Conservation (phyloP, 2,329 filamentous ascomycete genomes). For the Neonectria sp. region DNA sequence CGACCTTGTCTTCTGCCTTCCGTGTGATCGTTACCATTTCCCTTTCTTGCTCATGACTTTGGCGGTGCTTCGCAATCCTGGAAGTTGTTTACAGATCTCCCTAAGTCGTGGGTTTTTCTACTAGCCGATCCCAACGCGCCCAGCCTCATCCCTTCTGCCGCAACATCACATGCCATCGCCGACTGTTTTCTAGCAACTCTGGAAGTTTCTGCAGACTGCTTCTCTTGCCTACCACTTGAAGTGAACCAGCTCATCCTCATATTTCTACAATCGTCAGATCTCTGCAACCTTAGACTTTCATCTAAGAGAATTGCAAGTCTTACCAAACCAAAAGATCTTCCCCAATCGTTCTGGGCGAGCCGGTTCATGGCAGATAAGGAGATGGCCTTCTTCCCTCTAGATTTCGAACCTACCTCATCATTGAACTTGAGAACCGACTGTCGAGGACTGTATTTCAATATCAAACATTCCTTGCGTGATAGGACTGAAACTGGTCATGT, state of each 20-base stretch:
- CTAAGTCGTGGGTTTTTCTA: neutral
- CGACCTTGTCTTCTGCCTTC: constrained; percentile 11
- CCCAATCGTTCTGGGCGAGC: constrained; percentile 31
- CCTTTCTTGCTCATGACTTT: constrained; percentile 17
- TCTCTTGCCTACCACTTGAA: constrained; percentile 12
- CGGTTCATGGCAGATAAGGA: constrained; percentile 21
- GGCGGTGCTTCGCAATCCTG: neutral
- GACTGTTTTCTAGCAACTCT: neutral
- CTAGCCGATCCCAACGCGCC: constrained; percentile 7
- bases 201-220: neutral
- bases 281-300: constrained; percentile 24
- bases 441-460: constrained; percentile 4
- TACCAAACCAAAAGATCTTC: neutral
- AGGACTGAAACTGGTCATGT: neutral
- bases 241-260: neutral
- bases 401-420: accelerated
- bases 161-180: neutral
- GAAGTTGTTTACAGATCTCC: neutral
- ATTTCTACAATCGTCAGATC: neutral
- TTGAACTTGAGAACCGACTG: neutral
- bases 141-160: neutral
- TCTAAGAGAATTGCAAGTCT: constrained; percentile 10
- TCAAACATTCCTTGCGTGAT: neutral
- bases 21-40: neutral
- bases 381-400: constrained; percentile 14